Base-by-base conservation (phyloP, 805 yeast species). In the Yamadazyma tumulicola region DNA sequence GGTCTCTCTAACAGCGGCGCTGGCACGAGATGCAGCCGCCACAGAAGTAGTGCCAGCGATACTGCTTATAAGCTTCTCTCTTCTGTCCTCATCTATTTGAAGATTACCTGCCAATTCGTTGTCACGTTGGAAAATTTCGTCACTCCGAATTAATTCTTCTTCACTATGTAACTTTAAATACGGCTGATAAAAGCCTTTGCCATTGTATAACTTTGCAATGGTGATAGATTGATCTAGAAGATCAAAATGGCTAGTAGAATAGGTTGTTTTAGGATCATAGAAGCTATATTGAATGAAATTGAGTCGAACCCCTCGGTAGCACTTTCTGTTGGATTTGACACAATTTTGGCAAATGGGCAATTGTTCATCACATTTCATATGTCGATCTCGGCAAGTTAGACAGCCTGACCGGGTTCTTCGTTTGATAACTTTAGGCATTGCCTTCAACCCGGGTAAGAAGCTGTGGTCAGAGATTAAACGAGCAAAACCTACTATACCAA, bases 341-440 rank as follows among this genome's bases (percentile, higher is more conserved):
- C 83, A 64, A 47, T 77, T 75, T 25, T 69, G 64, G 52, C 85
- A 79, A 21, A 72, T 72, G 1, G 85, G 85, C 35, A 70, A 70
- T 26, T 67, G 72, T 51, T 77, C 82, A 48, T 79, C 85, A 55
- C 85, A 79, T 49, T 78, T 79, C 64, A 79, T 75, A 53, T 80
- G 79, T 28, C 85, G 65, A 39, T 76, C 75, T 34, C 85, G 72
- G 47, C 85, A 79, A 8, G 80, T 76, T 33, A 74, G 54, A 49
- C 83, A 77, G 11, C 83, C 83, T 7, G 69, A 62, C 33, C 72
- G 52, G 9, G 71, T 63, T 45, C 72, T 52, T 37, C 59, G 46
- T 38, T 63, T 64, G 3, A 41, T 32, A 10, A 35, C 32, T 30
- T 38, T 40, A 31, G 34, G 17, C 38, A 35, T 32, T n/a, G n/a